Percentiles rank a stretch among this genome's conserved stretches.
Conservation (phyloP, 768 basidiomycete species). For the Lactarius sp. region DNA sequence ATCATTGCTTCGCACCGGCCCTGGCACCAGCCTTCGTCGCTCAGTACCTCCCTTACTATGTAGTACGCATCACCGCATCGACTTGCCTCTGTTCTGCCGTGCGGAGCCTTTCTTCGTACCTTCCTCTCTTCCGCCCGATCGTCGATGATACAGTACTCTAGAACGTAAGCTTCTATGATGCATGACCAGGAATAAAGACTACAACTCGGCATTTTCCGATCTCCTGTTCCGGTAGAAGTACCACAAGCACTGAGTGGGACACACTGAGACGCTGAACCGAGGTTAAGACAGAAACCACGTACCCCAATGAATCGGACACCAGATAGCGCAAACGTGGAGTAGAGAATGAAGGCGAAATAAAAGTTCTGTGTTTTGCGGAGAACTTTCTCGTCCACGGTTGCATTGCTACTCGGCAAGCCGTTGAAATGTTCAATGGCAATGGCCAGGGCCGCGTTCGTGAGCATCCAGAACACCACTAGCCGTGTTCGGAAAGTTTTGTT, state of each 20-base stretch:
- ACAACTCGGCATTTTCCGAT: slow-evolving; percentile 41
- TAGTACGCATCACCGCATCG: too few relatives aligned
- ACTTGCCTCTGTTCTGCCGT: too few relatives aligned
- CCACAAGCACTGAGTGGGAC: slow-evolving; percentile 55
- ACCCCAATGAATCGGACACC: slow-evolving; percentile 73
- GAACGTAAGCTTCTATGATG: background rate
- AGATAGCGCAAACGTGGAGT: slow-evolving; percentile 70
- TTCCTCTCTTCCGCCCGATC: too few relatives aligned
- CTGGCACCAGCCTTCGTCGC: too few relatives aligned
- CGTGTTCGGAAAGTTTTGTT: slow-evolving; percentile 93
- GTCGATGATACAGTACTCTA: too few relatives aligned
- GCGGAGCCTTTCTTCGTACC: too few relatives aligned
- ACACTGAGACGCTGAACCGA: slow-evolving; percentile 2
- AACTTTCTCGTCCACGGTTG: slow-evolving; percentile 37
- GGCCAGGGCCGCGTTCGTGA: slow-evolving; percentile 62
- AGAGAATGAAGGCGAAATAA: slow-evolving; percentile 77
- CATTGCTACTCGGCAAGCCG: slow-evolving; percentile 44
- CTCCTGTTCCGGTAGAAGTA: slow-evolving; percentile 80
- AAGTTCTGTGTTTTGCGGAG: slow-evolving; percentile 44
- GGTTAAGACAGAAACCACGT: slow-evolving; percentile 32
- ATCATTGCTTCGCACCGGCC: too few relatives aligned
- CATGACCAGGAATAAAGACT: slow-evolving; percentile 3
- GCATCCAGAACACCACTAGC: slow-evolving; percentile 79
- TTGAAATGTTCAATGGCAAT: slow-evolving; percentile 74
- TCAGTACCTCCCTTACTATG: too few relatives aligned